phyloP scores from a whole-genome alignment of 495 filamentous ascomycete species.

The Parathielavia appendiculata region DNA sequence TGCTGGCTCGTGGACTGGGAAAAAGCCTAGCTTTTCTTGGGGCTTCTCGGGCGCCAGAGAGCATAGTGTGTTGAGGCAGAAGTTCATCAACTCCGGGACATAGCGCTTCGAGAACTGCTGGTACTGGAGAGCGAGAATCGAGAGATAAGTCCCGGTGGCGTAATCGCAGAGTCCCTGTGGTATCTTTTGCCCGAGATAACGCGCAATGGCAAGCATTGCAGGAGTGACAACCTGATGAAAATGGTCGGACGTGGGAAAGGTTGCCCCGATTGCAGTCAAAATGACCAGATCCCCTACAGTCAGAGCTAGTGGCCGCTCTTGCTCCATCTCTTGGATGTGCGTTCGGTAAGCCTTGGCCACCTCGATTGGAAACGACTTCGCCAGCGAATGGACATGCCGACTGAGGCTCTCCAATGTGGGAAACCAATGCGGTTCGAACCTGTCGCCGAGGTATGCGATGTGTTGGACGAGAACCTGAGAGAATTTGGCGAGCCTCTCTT shows the following conservation, averaged over 20 bases:
- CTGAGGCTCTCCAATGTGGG: conserved; percentile 38
- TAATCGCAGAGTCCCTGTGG: conserved; percentile 60
- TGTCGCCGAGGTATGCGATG: conserved; percentile 59
- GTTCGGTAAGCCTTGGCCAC: conserved; percentile 71
- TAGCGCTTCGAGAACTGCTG: conserved; percentile 76
- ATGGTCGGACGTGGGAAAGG: conserved; percentile 93
- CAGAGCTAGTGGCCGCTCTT: conserved; percentile 54
- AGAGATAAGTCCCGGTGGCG: conserved; percentile 69
- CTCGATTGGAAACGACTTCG: conserved; percentile 71
- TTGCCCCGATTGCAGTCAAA: conserved; percentile 72
- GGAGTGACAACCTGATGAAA: conserved; percentile 93
- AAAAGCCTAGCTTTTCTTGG: conserved; percentile 43
- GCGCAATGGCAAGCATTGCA: conserved; percentile 70
- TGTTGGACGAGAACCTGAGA: conserved; percentile 72
- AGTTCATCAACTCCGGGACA: conserved; percentile 82
- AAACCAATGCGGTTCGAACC: conserved; percentile 34
- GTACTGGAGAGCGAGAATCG: conserved; percentile 72
- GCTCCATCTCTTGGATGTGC: conserved; percentile 61
- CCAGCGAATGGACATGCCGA: conserved; percentile 57
- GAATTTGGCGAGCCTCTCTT: conserved; percentile 72
- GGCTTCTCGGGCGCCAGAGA: conserved; percentile 55
- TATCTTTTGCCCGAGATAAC: conserved; percentile 74
- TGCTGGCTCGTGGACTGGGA: conserved; percentile 58
- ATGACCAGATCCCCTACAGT: conserved; percentile 71
- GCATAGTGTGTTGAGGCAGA: conserved; percentile 68